Percentiles rank a stretch among this genome's conserved stretches.
phyloP scores from a whole-genome alignment of 2,329 filamentous ascomycete species.

The Clarireedia hainanense region DNA sequence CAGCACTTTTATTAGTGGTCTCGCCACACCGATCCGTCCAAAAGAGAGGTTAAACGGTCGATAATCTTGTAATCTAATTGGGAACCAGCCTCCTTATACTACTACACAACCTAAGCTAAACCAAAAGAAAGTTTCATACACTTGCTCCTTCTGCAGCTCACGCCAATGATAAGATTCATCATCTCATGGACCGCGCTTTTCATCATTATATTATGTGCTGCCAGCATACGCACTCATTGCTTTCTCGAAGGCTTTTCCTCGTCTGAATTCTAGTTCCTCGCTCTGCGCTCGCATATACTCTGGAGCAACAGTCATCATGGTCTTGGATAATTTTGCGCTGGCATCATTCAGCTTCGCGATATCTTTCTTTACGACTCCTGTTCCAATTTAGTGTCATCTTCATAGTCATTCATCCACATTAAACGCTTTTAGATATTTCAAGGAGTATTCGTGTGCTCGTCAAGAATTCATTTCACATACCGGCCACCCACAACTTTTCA shows the following conservation, averaged over 20 bases:
- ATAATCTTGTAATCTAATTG: too few species aligned
- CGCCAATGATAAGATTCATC: not conserved
- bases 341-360: not conserved
- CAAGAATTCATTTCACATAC: not conserved
- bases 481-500: conserved; percentile 1
- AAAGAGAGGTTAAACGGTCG: too few species aligned
- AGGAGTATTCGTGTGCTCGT: not conserved
- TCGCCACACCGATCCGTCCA: too few species aligned
- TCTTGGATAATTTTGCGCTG: not conserved
- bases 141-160: not conserved
- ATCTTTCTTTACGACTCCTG: not conserved
- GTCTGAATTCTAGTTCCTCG: not conserved
- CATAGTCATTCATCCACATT: not conserved
- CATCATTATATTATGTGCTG: not conserved
- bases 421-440: too few species aligned
- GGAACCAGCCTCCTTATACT: too few species aligned
- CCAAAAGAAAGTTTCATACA: too few species aligned
- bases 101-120: too few species aligned
- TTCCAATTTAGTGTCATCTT: not conserved
- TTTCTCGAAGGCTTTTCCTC: not conserved
- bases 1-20: too few species aligned
- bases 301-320: not conserved
- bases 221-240: not conserved
- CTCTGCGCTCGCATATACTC: not conserved
- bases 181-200: too few species aligned